Percentiles rank a stretch among this genome's conserved stretches.
phyloP scores from a whole-genome alignment of 352 stramenopile genomes.

The Phytophthora pistaciae region DNA sequence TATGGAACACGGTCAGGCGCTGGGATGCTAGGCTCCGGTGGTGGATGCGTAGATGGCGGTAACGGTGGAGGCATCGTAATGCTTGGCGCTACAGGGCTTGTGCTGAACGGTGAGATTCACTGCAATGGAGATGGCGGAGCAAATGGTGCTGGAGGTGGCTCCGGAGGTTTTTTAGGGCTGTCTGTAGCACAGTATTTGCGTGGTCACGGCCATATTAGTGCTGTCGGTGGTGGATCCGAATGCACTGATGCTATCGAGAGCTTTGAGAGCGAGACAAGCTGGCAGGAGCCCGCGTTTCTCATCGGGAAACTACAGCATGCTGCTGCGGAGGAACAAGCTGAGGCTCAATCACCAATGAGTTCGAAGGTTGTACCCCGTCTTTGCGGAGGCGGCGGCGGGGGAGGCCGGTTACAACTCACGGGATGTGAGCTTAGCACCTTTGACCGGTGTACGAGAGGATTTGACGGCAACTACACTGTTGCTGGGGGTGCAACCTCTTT shows the following conservation, averaged over 20 bases:
- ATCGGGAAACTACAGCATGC: conserved; percentile 18
- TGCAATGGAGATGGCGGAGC: conserved; percentile 72
- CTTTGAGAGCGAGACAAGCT: conserved; percentile 32
- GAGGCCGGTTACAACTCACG: conserved; percentile 73
- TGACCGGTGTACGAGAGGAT: conserved; percentile 68
- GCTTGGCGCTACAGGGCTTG: conserved; percentile 63
- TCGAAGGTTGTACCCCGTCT: conserved; percentile 38
- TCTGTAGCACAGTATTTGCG: conserved; percentile 65
- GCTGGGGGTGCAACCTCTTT: conserved; percentile 60
- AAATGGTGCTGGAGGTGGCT: conserved; percentile 72
- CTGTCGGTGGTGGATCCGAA: conserved; percentile 71
- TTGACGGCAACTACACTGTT: conserved; percentile 86
- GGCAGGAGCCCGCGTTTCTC: conserved; percentile 14
- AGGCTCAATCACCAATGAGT: conserved; percentile 32
- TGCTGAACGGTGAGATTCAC: conserved; percentile 75
- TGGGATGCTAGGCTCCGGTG: conserved; percentile 78
- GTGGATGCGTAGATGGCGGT: conserved; percentile 72
- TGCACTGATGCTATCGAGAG: conserved; percentile 50
- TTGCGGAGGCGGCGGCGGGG: conserved; percentile 78
- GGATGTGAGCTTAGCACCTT: conserved; percentile 76
- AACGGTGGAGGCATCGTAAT: conserved; percentile 77
- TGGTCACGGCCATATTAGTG: conserved; percentile 71
- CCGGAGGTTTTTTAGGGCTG: conserved; percentile 75
- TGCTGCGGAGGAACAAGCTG: conserved; percentile 31
- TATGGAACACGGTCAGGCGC: conserved; percentile 75